phyloP scores from a whole-genome alignment of 108 stramenopile species.

The Craspedostauros australis region DNA sequence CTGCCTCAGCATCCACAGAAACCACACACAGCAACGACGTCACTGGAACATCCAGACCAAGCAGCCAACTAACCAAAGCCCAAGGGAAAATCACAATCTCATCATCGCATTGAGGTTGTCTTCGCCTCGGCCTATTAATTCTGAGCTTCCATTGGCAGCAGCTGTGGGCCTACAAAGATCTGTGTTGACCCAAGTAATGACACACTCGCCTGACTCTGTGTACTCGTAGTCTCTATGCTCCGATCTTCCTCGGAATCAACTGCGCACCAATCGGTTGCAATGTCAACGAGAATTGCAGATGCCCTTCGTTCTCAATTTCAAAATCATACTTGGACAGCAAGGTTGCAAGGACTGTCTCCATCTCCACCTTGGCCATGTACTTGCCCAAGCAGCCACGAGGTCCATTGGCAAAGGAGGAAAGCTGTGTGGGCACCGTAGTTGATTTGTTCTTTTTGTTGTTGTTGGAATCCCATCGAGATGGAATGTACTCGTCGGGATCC shows the following conservation, averaged over 20 bases:
- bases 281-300: conserved; percentile 18
- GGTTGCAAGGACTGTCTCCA: conserved; percentile 20
- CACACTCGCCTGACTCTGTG: too few species aligned
- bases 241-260: conserved; percentile 3
- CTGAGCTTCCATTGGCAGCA: too few species aligned
- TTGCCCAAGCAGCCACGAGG: conserved; percentile 42
- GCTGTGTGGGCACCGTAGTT: conserved; percentile 17
- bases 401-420: conserved; percentile 35
- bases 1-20: too few species aligned
- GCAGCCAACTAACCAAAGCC: too few species aligned
- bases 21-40: too few species aligned
- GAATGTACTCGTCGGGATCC: conserved; percentile 31
- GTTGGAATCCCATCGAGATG: conserved; percentile 52
- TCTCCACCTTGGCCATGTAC: conserved; percentile 38
- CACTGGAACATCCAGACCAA: too few species aligned
- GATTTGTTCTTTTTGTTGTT: conserved; percentile 18
- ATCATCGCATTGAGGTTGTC: too few species aligned
- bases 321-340: conserved; percentile 26
- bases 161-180: too few species aligned
- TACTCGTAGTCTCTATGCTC: too few species aligned
- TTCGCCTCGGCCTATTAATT: too few species aligned
- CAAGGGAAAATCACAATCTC: too few species aligned
- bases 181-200: too few species aligned
- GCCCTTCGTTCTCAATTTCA: conserved; percentile 17
- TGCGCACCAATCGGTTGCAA: conserved; percentile 16